Conservation (phyloP, 2,329 filamentous ascomycete genomes). For the Balansia obtecta region DNA sequence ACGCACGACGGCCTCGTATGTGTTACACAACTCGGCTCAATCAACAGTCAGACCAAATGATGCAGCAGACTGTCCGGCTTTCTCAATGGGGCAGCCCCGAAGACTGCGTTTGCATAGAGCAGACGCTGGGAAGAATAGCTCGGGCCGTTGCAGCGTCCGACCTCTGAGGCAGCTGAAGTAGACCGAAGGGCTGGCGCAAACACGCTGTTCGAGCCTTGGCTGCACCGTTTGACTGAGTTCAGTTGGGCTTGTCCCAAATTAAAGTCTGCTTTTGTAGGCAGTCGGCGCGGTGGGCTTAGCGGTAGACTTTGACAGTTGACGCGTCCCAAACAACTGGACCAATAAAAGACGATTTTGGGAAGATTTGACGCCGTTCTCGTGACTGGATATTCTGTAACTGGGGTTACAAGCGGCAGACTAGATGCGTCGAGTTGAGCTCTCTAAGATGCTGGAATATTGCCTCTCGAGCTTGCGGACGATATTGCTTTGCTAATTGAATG, state of each 20-base stretch:
- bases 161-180: background rate
- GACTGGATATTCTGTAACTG: background rate
- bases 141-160: slow-evolving; percentile 4
- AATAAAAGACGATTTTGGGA: background rate
- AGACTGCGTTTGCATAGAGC: slow-evolving; percentile 1
- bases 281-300: background rate
- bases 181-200: background rate
- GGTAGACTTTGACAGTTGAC: background rate
- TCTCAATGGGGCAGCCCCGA: slow-evolving; percentile 4
- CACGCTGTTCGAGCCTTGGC: slow-evolving; percentile 1
- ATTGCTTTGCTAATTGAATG: background rate
- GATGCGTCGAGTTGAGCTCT: background rate
- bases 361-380: background rate
- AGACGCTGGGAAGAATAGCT: slow-evolving; percentile 3
- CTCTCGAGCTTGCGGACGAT: background rate
- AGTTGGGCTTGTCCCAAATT: background rate
- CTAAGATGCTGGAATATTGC: background rate
- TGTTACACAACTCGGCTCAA: slow-evolving; percentile 11
- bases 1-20: slow-evolving; percentile 7
- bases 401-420: background rate
- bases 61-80: slow-evolving; percentile 9
- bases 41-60: slow-evolving; percentile 7
- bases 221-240: background rate
- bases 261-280: background rate
- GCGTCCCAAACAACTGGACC: background rate